Evolutionary conservation across 2,329 filamentous ascomycete genomes (phyloP), one percentile per base, ranked within the genome.

Genomic region (Alternaria ventricosa): DNA sequence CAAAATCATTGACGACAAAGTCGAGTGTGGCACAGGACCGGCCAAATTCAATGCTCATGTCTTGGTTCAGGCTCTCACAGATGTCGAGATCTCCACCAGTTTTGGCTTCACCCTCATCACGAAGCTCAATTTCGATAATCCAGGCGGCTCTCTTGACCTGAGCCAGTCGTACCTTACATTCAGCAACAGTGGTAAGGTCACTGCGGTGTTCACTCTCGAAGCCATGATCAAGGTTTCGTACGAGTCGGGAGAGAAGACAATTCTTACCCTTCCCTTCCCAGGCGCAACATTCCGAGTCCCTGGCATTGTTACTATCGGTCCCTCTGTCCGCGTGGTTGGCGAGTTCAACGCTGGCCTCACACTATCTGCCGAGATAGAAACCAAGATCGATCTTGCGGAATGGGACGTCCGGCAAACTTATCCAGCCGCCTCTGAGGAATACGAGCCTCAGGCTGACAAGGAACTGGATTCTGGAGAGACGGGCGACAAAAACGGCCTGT

Each of bases 301-400:
- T 20, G 61, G 61, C n/a, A 64, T 64, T 45, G 55, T 57, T 36
- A 64, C 57, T 13, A 60, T 65, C n/a, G 63, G 63, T 13, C 62
- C 62, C 10, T 46, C 41, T 15, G 36, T 60, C 22, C 51, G 36
- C n/a, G 57, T 60, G 13, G 49, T 25, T n/a, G 57, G 57, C 25
- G 44, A 23, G 23, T 47, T 60, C 18, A 46, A 60, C 28, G 57
- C 57, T 36, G 41, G 46, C 18, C 41, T 60, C 15, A 46, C 36
- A n/a, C 27, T 60, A 20, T 44, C 57, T 28, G 57, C 36, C 2
- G 43, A 47, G 33, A 55, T 60, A 15, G 57, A 60, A 36, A 60
- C 57, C 13, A 60, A 60, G 41, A 23, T 60, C 13, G 57, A 60
- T 23, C 41, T 60, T 46, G 57, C 50, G n/a, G 44, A 55, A n/a